Base-by-base conservation (phyloP, 2,329 filamentous ascomycete genomes). In the Aspergillus thermomutatus region DNA sequence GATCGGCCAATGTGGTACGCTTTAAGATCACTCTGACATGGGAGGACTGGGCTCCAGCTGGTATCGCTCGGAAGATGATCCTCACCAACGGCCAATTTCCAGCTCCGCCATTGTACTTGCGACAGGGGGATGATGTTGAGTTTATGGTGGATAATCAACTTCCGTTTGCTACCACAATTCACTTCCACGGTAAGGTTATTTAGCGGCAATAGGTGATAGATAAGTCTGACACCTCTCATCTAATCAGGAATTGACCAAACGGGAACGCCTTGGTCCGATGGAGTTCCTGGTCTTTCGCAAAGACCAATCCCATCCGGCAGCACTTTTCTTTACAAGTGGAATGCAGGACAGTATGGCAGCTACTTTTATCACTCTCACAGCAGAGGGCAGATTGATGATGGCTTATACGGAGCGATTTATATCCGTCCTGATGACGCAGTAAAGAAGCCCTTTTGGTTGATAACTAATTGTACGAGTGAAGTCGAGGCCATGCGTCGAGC, bases 341-440 rank as follows among this genome's bases (percentile, higher is more conserved):
- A 73, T 25, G 82, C 83, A 0, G 77, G 76, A 0, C 78, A 83
- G 50, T 78, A 82, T 61, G 84, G 84, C 17, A 80, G 76, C 54
- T 83, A 82, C 70, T 86, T 81, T 76, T 87, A 86, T 60, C 84
- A 86, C 67, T 79, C 82, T 0, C 84, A 87, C 60, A 74, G 74
- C 25, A 69, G 73, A 2, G 77, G 78, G 2, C 83, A 85, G 57
- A 78, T 86, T 10, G 79, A 83, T 50, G 84, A 87, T 62, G 85
- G 85, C 0, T 69, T 85, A 10, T 83, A 80, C 50, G 85, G 84
- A 0, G 70, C 82, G 2, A 79, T 87, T 0, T 59, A 80, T 6
- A 80, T 87, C 28, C 76, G 67, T 21, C 68, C 75, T 0, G 69
- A 68, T 31, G 59, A 65, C 27, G 67, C 68, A 4, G 66, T 70